Evolutionary conservation across 2,329 filamentous ascomycete genomes (phyloP), one percentile per base, ranked within the genome.

Genomic region (Teratosphaeria pseudoeucalypti): DNA sequence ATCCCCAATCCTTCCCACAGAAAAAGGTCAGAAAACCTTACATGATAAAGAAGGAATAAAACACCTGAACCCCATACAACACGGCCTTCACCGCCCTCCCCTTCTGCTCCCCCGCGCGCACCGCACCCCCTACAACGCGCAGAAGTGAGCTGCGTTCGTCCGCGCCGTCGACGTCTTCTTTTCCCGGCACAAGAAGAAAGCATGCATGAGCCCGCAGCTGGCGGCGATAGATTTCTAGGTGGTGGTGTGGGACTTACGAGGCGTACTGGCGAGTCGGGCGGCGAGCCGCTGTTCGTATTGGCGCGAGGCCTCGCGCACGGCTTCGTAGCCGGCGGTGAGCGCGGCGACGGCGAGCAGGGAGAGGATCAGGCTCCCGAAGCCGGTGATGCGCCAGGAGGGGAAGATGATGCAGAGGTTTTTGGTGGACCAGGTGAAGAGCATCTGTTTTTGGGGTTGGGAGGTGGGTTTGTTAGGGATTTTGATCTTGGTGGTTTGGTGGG

Each of bases 31-130:
- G 23, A 57, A 5, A 57, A 1, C 86, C 92, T 85, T 74, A 96
- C 94, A 99, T 99, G 73, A 99, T 92, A 82, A 99, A 97, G 71
- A 99, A 97, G 54, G 92, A 95, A 75, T 99, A 99, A 75, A 97
- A 97, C 66, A 94, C 95, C 79, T 99, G 94, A 57, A 94, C 75
- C 23, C 87, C 92, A 78, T 99, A 99, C 59, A 99, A 77, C 34
- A 82, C 75, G 32, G 89, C 89, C 79, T 96, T 92, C 74, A 90
- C 78, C 62, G 95, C 72, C 74, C 89, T 91, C 57, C 85, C 86
- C 70, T 82, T 84, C 75, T 85, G 83, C 73, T 84, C 82, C 64
- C 83, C 65, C 55, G 62, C 78, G 64, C 79, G 78, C 64, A 75
- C 77, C 73, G 83, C 82, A 71, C 81, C 83, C 74, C 88, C 87